Percentiles rank a stretch among this genome's conserved stretches.
Conservation (phyloP, 208 protist genomes). For the Histomonas meleagridis region DNA sequence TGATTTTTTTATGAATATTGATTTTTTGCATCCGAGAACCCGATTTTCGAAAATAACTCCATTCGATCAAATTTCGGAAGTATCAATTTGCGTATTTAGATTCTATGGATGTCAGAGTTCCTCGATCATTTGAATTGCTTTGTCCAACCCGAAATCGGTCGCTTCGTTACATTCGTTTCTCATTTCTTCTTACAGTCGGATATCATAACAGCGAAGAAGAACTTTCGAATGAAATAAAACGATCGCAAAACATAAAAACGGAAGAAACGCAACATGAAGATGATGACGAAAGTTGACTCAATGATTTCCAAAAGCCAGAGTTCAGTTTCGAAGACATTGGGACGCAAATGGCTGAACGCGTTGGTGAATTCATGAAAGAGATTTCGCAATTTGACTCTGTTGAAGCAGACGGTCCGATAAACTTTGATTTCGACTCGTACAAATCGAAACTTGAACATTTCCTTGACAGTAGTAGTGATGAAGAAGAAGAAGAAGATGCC, state of each 20-base stretch:
- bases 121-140: not conserved
- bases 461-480: not conserved
- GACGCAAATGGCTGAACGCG: not conserved
- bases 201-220: not conserved
- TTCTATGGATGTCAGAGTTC: not conserved
- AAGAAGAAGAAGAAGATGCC: not conserved
- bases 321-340: not conserved
- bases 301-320: not conserved
- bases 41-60: not conserved
- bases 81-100: not conserved
- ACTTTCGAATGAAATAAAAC: not conserved
- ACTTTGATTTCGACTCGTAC: not conserved
- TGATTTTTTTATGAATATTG: too few relatives aligned
- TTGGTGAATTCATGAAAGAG: not conserved
- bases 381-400: conserved; percentile 1
- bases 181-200: not conserved
- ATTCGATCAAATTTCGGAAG: not conserved
- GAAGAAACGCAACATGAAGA: not conserved
- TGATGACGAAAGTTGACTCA: not conserved
- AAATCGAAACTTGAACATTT: conserved; percentile 1
- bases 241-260: not conserved
- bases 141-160: not conserved
- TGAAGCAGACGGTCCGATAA: not conserved
- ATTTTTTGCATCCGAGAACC: too few relatives aligned
- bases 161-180: not conserved